phyloP scores from a whole-genome alignment of 495 filamentous ascomycete genomes.

The Penicillium chermesinum region DNA sequence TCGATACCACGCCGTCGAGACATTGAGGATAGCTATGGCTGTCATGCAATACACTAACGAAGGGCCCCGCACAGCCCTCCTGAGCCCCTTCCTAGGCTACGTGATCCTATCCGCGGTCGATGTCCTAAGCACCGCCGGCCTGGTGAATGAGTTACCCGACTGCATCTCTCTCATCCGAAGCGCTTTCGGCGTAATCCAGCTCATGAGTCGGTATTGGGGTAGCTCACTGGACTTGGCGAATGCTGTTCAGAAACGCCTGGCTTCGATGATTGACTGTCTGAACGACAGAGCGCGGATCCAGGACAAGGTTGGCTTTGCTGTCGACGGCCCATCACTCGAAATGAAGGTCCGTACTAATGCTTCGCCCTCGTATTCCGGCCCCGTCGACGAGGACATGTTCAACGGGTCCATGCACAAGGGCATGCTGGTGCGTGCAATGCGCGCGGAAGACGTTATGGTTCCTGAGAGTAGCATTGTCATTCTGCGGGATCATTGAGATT shows the following conservation, averaged over 20 bases:
- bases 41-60: slow-evolving; percentile 20
- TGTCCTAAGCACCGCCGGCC: slow-evolving; percentile 38
- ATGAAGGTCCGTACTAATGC: slow-evolving; percentile 23
- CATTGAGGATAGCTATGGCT: slow-evolving; percentile 31
- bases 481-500: slow-evolving; percentile 26
- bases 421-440: slow-evolving; percentile 30
- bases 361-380: slow-evolving; percentile 8
- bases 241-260: slow-evolving; percentile 27
- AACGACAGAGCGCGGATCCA: slow-evolving; percentile 19
- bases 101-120: slow-evolving; percentile 44
- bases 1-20: slow-evolving; percentile 38
- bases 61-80: slow-evolving; percentile 12
- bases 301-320: slow-evolving; percentile 30
- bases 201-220: slow-evolving; percentile 32
- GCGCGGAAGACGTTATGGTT: slow-evolving; percentile 21
- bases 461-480: slow-evolving; percentile 25
- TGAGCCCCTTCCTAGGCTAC: slow-evolving; percentile 43
- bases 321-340: slow-evolving; percentile 30
- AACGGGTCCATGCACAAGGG: slow-evolving; percentile 31
- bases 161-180: slow-evolving; percentile 44
- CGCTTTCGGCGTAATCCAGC: slow-evolving; percentile 33
- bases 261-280: slow-evolving; percentile 24
- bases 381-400: slow-evolving; percentile 30
- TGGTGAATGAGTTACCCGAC: slow-evolving; percentile 29
- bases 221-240: slow-evolving; percentile 24